A percentile compares a stretch with the other conserved stretches of the same genome.
These are phyloP conservation scores for Cyclocybe aegerita DNA, from an alignment of 768 basidiomycete species.

Conservation along the genomic window DNA sequence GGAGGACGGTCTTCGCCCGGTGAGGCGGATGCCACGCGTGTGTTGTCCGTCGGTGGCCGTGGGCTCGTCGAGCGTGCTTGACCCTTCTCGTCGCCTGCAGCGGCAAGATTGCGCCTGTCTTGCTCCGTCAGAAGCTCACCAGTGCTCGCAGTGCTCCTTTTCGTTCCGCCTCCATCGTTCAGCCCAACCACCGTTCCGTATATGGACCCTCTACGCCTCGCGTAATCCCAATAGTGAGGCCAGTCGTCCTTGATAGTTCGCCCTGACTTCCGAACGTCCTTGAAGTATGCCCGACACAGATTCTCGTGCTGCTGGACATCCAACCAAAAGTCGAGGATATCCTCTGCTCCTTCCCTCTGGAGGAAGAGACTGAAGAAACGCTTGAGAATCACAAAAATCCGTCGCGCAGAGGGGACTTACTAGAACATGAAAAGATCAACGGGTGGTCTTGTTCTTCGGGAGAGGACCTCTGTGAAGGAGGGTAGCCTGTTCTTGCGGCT, in stretches of 20 bases:
- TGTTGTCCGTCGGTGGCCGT: constrained; percentile 43
- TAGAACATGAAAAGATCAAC: constrained; percentile 99
- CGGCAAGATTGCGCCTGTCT: constrained; percentile 65
- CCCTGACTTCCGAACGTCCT: constrained; percentile 95
- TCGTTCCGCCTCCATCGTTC: constrained; percentile 52
- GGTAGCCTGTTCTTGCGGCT: constrained; percentile 76
- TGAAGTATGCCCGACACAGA: constrained; percentile 97
- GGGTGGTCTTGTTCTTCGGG: constrained; percentile 86
- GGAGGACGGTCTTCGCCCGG: constrained; percentile 46
- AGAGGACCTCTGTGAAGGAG: constrained; percentile 90
- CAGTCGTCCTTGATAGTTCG: constrained; percentile 93
- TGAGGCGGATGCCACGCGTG: constrained; percentile 46
- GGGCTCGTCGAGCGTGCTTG: constrained; percentile 58
- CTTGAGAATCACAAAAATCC: not conserved
- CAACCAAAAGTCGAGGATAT: constrained; percentile 97
- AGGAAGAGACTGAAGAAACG: constrained; percentile 73
- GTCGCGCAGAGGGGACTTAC: constrained; percentile 49
- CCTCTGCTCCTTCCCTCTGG: constrained; percentile 94
- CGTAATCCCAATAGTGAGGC: constrained; percentile 98
- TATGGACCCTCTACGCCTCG: constrained; percentile 86
- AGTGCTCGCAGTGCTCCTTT: constrained; percentile 84
- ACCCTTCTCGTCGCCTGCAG: constrained; percentile 43
- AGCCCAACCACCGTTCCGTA: constrained; percentile 89
- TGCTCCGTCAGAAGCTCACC: constrained; percentile 66
- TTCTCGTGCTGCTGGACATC: constrained; percentile 99